Conservation (phyloP, 1,284 basidiomycete species). For the Boletus semigastroideus region DNA sequence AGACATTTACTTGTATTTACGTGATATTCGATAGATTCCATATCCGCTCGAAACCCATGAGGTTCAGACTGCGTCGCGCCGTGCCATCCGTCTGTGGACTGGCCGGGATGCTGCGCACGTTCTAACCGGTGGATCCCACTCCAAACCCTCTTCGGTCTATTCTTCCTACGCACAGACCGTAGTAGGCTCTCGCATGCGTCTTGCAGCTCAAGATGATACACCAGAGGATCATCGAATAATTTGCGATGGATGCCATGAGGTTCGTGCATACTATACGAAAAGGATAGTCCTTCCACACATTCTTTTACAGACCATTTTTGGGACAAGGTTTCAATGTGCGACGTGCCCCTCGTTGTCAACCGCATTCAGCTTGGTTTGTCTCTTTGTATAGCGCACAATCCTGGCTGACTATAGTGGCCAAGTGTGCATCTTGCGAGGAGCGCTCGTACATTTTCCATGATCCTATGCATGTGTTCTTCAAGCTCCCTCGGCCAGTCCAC, state of each 20-base stretch:
- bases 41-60: constrained; percentile 73
- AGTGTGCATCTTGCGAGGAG: constrained; percentile 81
- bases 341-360: constrained; percentile 66
- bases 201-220: constrained; percentile 26
- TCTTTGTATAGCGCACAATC: background rate
- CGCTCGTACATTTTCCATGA: constrained; percentile 79
- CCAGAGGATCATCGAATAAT: constrained; percentile 54
- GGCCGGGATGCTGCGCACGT: constrained; percentile 70
- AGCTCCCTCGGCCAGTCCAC: constrained; percentile 75
- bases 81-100: constrained; percentile 75
- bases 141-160: constrained; percentile 56
- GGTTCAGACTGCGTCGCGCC: constrained; percentile 70
- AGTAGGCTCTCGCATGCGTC: constrained; percentile 46
- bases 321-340: constrained; percentile 75
- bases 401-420: constrained; percentile 7
- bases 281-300: background rate
- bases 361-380: constrained; percentile 60
- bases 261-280: constrained; percentile 30
- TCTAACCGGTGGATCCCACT: constrained; percentile 34
- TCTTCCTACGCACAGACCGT: constrained; percentile 66
- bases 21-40: constrained; percentile 60
- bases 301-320: constrained; percentile 55
- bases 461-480: constrained; percentile 84
- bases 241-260: constrained; percentile 60
- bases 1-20: background rate